phyloP scores from a whole-genome alignment of 768 basidiomycete species.

The Stropharia rugosoannulata region DNA sequence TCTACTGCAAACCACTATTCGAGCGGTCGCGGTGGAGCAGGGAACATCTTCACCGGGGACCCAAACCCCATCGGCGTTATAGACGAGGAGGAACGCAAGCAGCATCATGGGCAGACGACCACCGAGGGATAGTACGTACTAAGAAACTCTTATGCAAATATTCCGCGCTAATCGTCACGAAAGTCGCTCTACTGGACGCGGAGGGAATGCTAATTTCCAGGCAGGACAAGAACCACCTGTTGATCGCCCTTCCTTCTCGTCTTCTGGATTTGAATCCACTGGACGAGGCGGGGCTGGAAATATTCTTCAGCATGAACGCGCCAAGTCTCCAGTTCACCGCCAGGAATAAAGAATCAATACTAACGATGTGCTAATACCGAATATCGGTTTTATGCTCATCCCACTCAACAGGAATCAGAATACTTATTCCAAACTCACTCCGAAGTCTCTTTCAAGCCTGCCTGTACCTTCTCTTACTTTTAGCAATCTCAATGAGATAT shows the following conservation, averaged over 20 bases:
- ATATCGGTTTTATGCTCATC: too few relatives aligned
- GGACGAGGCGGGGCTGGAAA: neutral
- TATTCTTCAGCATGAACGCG: neutral
- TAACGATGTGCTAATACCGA: too few relatives aligned
- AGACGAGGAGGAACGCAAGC: constrained; percentile 27
- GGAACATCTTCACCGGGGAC: constrained; percentile 47
- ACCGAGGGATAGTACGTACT: constrained; percentile 40
- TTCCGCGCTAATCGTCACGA: neutral
- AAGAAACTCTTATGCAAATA: neutral
- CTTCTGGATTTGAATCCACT: neutral
- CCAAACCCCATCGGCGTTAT: constrained; percentile 17
- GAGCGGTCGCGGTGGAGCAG: constrained; percentile 63
- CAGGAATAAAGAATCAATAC: neutral
- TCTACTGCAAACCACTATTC: constrained; percentile 33
- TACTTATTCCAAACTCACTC: too few relatives aligned
- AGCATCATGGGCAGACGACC: constrained; percentile 14
- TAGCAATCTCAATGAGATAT: neutral
- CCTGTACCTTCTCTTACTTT: neutral
- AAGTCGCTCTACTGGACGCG: neutral
- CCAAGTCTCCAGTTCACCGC: neutral
- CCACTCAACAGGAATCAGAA: too few relatives aligned
- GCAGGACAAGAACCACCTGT: neutral
- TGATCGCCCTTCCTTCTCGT: neutral
- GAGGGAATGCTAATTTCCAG: neutral
- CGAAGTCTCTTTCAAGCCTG: too few relatives aligned